Evolutionary conservation across 192 early-diverging fungal genomes (phyloP).

Genomic region (Coemansia sp.): DNA sequence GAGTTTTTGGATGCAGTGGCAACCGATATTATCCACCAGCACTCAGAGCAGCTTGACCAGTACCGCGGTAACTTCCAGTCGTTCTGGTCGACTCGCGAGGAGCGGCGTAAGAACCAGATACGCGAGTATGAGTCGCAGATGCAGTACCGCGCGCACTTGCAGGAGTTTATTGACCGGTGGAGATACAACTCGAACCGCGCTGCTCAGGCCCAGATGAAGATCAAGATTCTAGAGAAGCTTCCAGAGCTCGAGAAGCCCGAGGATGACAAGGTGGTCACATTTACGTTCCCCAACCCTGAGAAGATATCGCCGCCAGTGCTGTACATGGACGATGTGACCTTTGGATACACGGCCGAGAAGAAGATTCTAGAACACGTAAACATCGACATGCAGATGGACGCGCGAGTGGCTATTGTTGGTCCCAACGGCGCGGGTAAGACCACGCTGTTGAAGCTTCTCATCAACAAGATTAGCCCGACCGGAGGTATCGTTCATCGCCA

Average conservation of each 20-base stretch:
- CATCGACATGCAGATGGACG: slow-evolving; percentile 95
- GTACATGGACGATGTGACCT: slow-evolving; percentile 88
- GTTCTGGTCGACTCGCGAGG: slow-evolving; percentile 86
- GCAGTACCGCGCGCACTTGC: slow-evolving; percentile 89
- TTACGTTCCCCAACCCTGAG: slow-evolving; percentile 93
- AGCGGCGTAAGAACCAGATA: slow-evolving; percentile 85
- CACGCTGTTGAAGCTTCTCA: slow-evolving; percentile 91
- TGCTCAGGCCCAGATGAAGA: slow-evolving; percentile 95
- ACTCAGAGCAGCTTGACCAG: slow-evolving; percentile 88
- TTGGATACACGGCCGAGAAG: slow-evolving; percentile 79
- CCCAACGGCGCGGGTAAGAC: slow-evolving; percentile 99
- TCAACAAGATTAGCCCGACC: slow-evolving; percentile 76
- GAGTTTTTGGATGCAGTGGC: slow-evolving; percentile 96
- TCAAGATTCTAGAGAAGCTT: slow-evolving; percentile 97
- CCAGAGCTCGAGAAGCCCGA: slow-evolving; percentile 87
- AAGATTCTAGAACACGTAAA: slow-evolving; percentile 83
- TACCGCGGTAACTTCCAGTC: slow-evolving; percentile 94
- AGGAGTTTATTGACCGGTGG: slow-evolving; percentile 99
- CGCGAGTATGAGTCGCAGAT: slow-evolving; percentile 97
- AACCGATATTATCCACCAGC: slow-evolving; percentile 95
- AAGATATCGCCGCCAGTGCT: slow-evolving; percentile 94
- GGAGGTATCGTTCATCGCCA: slow-evolving; percentile 84
- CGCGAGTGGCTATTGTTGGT: slow-evolving; percentile 97
- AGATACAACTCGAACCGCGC: slow-evolving; percentile 97
- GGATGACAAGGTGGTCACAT: slow-evolving; percentile 73